Evolutionary conservation across 306 rosid genomes (phyloP).

Genomic region (Pterocarpus santalinus): DNA sequence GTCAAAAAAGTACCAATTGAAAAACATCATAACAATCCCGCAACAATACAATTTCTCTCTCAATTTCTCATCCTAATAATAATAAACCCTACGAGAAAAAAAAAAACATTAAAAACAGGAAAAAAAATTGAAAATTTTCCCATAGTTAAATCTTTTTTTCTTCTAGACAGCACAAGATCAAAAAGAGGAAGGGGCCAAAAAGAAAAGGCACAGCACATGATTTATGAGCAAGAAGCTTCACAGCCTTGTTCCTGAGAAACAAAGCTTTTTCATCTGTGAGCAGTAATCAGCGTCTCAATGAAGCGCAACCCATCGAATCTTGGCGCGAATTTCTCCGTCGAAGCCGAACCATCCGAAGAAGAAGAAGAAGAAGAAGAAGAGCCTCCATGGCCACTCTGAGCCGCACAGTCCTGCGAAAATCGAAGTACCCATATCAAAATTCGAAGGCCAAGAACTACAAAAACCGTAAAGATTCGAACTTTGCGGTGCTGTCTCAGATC

Average conservation of each 20-base stretch:
- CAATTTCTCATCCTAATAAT: conserved; percentile 12
- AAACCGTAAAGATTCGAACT: not conserved
- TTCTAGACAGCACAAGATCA: conserved; percentile 19
- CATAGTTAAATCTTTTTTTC: not conserved
- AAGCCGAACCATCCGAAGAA: conserved; percentile 17
- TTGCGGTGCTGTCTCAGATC: conserved; percentile 13
- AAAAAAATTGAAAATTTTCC: conserved; percentile 28
- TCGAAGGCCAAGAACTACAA: not conserved
- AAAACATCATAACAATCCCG: conserved; percentile 20
- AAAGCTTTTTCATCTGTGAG: conserved; percentile 67
- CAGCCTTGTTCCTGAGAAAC: not conserved
- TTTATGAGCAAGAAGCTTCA: conserved; percentile 1
- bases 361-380: conserved; percentile 21
- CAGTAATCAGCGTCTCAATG: conserved; percentile 91
- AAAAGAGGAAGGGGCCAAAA: not conserved
- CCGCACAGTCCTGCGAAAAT: conserved; percentile 41
- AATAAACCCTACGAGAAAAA: not conserved
- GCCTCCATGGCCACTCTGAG: conserved; percentile 1
- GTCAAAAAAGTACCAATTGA: not conserved
- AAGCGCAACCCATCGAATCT: conserved; percentile 89
- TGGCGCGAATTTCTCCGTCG: conserved; percentile 76
- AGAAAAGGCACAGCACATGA: not conserved
- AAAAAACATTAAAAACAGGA: not conserved
- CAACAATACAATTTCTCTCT: conserved; percentile 42
- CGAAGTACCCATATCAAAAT: not conserved